These are phyloP conservation scores for Dysphania ambrosioides DNA, from an alignment of 148 eudicot species.

Conservation along the genomic window DNA sequence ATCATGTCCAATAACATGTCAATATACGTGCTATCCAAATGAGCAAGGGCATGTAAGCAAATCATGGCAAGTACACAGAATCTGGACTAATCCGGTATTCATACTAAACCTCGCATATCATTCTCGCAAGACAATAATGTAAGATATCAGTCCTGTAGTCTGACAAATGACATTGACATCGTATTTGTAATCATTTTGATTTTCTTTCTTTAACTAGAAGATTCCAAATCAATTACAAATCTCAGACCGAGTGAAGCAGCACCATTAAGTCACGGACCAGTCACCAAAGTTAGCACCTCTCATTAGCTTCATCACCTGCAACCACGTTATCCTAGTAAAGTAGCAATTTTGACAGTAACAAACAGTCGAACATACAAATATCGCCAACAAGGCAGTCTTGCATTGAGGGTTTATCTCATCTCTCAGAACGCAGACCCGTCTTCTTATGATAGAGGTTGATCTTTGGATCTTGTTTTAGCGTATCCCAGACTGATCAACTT, in stretches of 20 bases:
- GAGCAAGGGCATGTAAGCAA: background rate
- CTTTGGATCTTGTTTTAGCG: constrained; percentile 40
- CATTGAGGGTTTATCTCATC: background rate
- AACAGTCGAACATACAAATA: background rate
- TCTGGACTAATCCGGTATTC: background rate
- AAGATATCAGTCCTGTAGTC: background rate
- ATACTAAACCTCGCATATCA: background rate
- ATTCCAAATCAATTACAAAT: background rate
- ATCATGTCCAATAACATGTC: background rate
- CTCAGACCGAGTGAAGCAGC: background rate
- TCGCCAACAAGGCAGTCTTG: background rate
- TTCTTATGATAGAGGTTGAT: constrained; percentile 14
- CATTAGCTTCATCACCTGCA: background rate
- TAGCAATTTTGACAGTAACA: background rate
- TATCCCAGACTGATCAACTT: constrained; percentile 74
- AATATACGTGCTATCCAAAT: background rate
- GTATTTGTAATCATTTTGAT: background rate
- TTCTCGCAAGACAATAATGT: background rate
- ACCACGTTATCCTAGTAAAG: no score
- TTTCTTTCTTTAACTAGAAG: background rate
- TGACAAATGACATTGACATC: background rate
- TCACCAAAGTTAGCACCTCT: no score
- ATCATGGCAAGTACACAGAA: background rate
- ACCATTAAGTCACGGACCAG: background rate
- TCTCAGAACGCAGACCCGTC: background rate